A percentile compares a stretch with the other conserved stretches of the same genome.
phyloP scores from a whole-genome alignment of 768 basidiomycete genomes.

The Lyophyllum semitale region DNA sequence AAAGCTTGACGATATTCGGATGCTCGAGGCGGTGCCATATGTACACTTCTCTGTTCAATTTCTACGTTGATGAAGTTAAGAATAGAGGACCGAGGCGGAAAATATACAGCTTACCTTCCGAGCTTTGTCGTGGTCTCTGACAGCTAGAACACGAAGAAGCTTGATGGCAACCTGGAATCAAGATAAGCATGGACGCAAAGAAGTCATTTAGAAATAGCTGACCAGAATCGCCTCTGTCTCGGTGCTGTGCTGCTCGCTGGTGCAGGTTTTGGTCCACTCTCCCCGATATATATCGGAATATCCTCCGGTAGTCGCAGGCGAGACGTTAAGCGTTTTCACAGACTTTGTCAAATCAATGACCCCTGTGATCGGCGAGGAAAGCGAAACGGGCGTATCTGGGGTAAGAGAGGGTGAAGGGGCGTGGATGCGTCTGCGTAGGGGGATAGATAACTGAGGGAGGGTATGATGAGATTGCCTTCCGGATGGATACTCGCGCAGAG shows the following conservation, averaged over 20 bases:
- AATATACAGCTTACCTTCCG: slow-evolving; percentile 27
- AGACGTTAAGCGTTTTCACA: slow-evolving; percentile 24
- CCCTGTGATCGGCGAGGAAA: slow-evolving; percentile 30
- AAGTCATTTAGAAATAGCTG: not conserved
- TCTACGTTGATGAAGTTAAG: slow-evolving; percentile 23
- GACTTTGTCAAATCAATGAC: slow-evolving; percentile 34
- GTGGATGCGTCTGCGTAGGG: not conserved
- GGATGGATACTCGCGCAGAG: not conserved
- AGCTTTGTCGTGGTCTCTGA: slow-evolving; percentile 33
- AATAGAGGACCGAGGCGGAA: not conserved
- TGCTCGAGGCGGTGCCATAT: slow-evolving; percentile 52
- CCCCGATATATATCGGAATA: slow-evolving; percentile 53
- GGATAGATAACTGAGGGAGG: slow-evolving; percentile 3
- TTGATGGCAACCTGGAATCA: slow-evolving; percentile 47
- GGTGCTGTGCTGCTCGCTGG: not conserved
- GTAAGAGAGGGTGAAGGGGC: not conserved
- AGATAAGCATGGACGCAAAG: not conserved
- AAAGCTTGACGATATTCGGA: slow-evolving; percentile 48
- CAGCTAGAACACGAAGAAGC: slow-evolving; percentile 37
- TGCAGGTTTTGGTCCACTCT: slow-evolving; percentile 24
- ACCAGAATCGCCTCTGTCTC: not conserved
- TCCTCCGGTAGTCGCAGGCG: slow-evolving; percentile 45
- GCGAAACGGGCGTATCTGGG: slow-evolving; percentile 26
- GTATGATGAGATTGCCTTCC: not conserved
- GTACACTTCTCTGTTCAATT: slow-evolving; percentile 45